Percentiles rank a stretch among this genome's conserved stretches.
These are phyloP conservation scores for Hemileia vastatrix DNA, from an alignment of 1,284 basidiomycete genomes.

Conservation along the genomic window DNA sequence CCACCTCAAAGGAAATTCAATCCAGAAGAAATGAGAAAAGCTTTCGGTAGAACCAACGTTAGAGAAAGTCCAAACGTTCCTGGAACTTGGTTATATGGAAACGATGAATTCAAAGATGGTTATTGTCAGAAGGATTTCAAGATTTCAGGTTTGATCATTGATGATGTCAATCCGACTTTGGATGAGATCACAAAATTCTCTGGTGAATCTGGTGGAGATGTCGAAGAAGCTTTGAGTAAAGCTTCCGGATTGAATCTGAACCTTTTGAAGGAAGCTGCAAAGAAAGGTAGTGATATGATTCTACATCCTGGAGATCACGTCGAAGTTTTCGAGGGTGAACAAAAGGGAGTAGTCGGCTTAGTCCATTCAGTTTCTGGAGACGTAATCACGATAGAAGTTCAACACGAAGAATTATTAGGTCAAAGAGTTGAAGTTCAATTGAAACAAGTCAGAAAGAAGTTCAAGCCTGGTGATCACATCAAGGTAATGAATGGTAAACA, in stretches of 20 bases:
- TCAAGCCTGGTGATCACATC: slow-evolving; percentile 43
- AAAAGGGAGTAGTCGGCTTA: slow-evolving; percentile 38
- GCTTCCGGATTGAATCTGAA: slow-evolving; percentile 33
- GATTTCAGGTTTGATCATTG: slow-evolving; percentile 35
- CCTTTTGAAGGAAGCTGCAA: slow-evolving; percentile 38
- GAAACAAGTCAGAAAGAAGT: slow-evolving; percentile 39
- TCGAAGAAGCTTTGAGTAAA: slow-evolving; percentile 10
- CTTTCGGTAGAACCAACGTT: slow-evolving; percentile 24
- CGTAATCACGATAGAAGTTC: slow-evolving; percentile 36
- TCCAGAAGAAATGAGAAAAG: slow-evolving; percentile 39
- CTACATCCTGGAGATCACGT: slow-evolving; percentile 43
- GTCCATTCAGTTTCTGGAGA: slow-evolving; percentile 39
- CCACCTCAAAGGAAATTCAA: slow-evolving; percentile 43
- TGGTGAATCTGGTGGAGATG: too few relatives aligned
- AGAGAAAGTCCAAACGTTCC: slow-evolving; percentile 16
- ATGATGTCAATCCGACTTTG: slow-evolving; percentile 41
- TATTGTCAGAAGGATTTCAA: slow-evolving; percentile 42
- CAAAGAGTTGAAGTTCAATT: slow-evolving; percentile 41
- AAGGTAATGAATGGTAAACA: slow-evolving; percentile 43
- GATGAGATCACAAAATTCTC: slow-evolving; percentile 41
- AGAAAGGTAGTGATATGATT: slow-evolving; percentile 34
- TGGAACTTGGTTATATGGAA: slow-evolving; percentile 33
- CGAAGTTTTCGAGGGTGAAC: slow-evolving; percentile 44
- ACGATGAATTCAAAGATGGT: slow-evolving; percentile 39
- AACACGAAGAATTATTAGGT: slow-evolving; percentile 35